These are phyloP conservation scores for Boletellus deceptivus DNA, from an alignment of 1,284 basidiomycete species.

Conservation along the genomic window DNA sequence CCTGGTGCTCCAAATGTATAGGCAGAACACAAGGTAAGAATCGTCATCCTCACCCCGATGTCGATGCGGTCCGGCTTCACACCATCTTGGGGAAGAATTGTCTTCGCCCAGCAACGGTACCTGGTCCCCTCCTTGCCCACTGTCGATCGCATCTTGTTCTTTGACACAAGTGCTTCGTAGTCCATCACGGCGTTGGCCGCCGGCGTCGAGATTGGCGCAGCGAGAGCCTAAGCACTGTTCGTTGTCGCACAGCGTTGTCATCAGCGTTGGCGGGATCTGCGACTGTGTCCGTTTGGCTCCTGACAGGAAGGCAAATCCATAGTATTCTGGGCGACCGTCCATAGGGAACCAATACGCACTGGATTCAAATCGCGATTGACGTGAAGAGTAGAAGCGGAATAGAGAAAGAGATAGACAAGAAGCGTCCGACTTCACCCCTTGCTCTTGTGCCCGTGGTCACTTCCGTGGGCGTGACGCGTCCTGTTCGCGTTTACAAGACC, in stretches of 20 bases:
- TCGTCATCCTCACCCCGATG: constrained; percentile 2
- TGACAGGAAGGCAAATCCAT: constrained; percentile 31
- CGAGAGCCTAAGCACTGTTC: constrained; percentile 26
- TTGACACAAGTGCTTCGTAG: constrained; percentile 5
- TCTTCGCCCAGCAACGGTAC: constrained; percentile 16
- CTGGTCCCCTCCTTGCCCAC: background rate
- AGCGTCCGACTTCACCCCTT: background rate
- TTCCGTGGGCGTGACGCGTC: too few species aligned
- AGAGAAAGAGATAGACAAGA: constrained; percentile 25
- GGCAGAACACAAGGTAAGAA: too few species aligned
- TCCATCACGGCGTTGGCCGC: constrained; percentile 9
- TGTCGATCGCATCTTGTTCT: constrained; percentile 16
- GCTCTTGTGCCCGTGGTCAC: too few species aligned
- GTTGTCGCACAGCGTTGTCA: constrained; percentile 22
- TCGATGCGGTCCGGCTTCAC: constrained; percentile 27
- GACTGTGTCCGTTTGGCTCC: constrained; percentile 27
- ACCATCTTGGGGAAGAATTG: constrained; percentile 17
- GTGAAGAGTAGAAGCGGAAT: too few species aligned
- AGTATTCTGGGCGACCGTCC: constrained; percentile 28
- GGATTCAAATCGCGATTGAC: background rate
- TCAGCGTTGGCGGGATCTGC: constrained; percentile 29
- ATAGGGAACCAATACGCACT: constrained; percentile 36
- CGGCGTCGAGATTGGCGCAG: constrained; percentile 29
- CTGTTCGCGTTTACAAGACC: too few species aligned
- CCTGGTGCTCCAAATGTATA: too few species aligned